Evolutionary conservation across 2,329 filamentous ascomycete genomes (phyloP).

Genomic region (Penicillium sp.): DNA sequence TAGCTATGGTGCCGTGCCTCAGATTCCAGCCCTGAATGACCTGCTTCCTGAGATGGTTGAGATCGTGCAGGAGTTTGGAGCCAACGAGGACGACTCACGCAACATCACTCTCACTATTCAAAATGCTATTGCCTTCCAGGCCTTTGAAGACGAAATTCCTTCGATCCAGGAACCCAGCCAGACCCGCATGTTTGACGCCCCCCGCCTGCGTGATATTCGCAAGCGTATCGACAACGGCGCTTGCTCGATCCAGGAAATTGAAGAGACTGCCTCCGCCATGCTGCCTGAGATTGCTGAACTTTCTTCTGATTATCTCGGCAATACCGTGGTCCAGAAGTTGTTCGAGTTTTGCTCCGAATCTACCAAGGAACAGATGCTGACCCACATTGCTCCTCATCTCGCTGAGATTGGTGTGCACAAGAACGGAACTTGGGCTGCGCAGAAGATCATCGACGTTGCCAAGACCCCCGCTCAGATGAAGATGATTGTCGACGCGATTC

Average conservation of each 20-base stretch:
- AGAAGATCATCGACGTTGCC: constrained; percentile 98
- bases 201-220: constrained; percentile 89
- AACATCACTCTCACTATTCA: constrained; percentile 75
- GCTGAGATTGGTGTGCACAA: constrained; percentile 98
- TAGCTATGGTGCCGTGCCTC: constrained; percentile 45
- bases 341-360: constrained; percentile 95
- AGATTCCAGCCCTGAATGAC: constrained; percentile 72
- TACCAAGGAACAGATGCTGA: constrained; percentile 87
- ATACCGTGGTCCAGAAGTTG: constrained; percentile 98
- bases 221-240: constrained; percentile 97
- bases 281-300: constrained; percentile 94
- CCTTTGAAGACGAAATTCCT: constrained; percentile 82
- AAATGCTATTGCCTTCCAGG: constrained; percentile 71
- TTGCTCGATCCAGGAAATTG: constrained; percentile 82
- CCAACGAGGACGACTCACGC: constrained; percentile 73
- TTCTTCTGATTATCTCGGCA: constrained; percentile 92
- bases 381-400: constrained; percentile 83
- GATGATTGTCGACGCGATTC: constrained; percentile 80
- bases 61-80: constrained; percentile 88
- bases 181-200: constrained; percentile 87
- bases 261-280: constrained; percentile 90
- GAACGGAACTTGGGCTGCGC: constrained; percentile 98
- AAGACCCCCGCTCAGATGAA: constrained; percentile 81
- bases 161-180: constrained; percentile 84
- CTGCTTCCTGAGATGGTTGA: constrained; percentile 80